Conservation (phyloP, 768 basidiomycete genomes). For the Pleurotus salmoneostramineus region DNA sequence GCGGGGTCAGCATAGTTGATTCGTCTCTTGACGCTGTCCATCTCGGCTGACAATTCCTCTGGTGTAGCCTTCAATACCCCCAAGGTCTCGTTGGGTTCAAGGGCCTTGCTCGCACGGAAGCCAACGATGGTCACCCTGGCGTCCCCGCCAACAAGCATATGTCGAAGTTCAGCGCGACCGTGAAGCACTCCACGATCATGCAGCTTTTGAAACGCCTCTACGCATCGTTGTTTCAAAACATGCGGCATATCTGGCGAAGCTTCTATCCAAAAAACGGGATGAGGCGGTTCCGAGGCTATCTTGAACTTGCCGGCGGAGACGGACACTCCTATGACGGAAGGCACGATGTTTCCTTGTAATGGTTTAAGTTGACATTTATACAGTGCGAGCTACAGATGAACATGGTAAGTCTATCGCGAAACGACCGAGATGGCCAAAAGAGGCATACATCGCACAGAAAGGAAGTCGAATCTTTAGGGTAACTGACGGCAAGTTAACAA, state of each 20-base stretch:
- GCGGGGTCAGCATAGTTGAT: conserved; percentile 33
- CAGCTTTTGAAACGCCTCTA: conserved; percentile 45
- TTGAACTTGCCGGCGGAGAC: conserved; percentile 31
- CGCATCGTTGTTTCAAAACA: conserved; percentile 45
- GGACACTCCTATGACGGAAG: conserved; percentile 48
- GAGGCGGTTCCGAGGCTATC: conserved; percentile 51
- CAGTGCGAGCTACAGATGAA: conserved; percentile 39
- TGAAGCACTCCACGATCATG: conserved; percentile 46
- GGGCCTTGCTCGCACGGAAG: conserved; percentile 38
- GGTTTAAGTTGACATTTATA: conserved; percentile 46
- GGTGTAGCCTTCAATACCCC: conserved; percentile 30
- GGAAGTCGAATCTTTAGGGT: not conserved
- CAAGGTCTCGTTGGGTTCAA: conserved; percentile 21
- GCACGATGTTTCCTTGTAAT: conserved; percentile 51
- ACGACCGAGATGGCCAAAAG: not conserved
- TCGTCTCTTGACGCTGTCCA: conserved; percentile 52
- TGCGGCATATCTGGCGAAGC: conserved; percentile 55
- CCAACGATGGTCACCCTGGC: conserved; percentile 51
- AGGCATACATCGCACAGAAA: not conserved
- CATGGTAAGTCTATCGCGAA: not conserved
- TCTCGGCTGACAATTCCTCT: conserved; percentile 43
- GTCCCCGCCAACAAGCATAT: conserved; percentile 54
- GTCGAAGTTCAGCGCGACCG: conserved; percentile 41
- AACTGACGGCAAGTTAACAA: not conserved
- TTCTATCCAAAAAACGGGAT: conserved; percentile 58